Conservation (phyloP, 805 yeast species). For the Phaffomyces opuntiae region DNA sequence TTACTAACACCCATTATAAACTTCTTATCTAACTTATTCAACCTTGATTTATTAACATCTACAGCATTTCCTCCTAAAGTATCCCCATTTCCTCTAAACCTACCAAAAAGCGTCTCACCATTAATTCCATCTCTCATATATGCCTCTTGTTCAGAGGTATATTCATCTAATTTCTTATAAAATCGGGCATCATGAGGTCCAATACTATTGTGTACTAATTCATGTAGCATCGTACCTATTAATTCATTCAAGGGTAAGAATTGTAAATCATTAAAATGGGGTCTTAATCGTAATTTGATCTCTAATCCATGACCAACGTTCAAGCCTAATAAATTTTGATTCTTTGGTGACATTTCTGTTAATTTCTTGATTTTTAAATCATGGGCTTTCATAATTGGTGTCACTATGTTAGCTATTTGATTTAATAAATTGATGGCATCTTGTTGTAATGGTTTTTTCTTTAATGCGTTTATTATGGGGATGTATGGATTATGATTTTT, state of each 20-base stretch:
- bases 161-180: conserved; percentile 55
- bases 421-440: conserved; percentile 55
- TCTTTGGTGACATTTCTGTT: conserved; percentile 77
- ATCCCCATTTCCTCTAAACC: conserved; percentile 12
- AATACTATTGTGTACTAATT: conserved; percentile 67
- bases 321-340: conserved; percentile 60
- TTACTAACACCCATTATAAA: conserved; percentile 13
- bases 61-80: conserved; percentile 9
- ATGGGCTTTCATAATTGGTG: conserved; percentile 70
- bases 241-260: conserved; percentile 63
- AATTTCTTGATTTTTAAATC: conserved; percentile 59
- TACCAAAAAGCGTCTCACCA: conserved; percentile 2
- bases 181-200: conserved; percentile 80
- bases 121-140: conserved; percentile 31
- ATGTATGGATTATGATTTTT: conserved; percentile 25
- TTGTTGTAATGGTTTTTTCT: conserved; percentile 39
- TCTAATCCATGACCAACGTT: conserved; percentile 76
- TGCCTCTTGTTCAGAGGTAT: conserved; percentile 32
- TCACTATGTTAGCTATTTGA: conserved; percentile 60
- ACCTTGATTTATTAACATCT: conserved; percentile 26
- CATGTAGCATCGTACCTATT: conserved; percentile 83
- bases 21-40: conserved; percentile 26
- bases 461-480: conserved; percentile 35
- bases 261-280: conserved; percentile 38
- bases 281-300: conserved; percentile 64